Evolutionary conservation across 1,284 basidiomycete genomes (phyloP).

Genomic region (Pyrrhoderma noxium): DNA sequence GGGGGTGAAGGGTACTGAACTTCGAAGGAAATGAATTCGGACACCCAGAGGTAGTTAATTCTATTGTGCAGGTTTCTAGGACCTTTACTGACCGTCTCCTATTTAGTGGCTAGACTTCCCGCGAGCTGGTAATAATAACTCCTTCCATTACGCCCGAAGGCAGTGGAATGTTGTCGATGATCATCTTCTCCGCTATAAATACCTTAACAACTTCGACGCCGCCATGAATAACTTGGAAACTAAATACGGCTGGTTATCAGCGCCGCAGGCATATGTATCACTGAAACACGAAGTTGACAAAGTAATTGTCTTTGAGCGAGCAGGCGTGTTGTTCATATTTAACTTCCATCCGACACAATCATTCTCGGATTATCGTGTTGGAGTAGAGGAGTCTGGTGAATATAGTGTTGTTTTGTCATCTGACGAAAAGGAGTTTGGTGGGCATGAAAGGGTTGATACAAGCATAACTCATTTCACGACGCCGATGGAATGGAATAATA

Average conservation of each 20-base stretch:
- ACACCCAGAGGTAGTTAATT: constrained; percentile 73
- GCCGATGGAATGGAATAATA: constrained; percentile 84
- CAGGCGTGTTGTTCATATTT: constrained; percentile 89
- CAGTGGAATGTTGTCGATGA: constrained; percentile 97
- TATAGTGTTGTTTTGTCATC: constrained; percentile 78
- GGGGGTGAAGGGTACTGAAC: constrained; percentile 97
- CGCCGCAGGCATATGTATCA: constrained; percentile 82
- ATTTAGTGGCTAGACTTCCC: constrained; percentile 96
- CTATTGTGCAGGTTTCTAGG: background rate
- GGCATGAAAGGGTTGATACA: constrained; percentile 75
- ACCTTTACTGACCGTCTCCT: background rate
- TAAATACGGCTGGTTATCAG: constrained; percentile 77
- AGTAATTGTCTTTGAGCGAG: constrained; percentile 90
- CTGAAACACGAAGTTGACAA: constrained; percentile 92
- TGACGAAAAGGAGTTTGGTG: constrained; percentile 85
- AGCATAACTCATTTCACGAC: constrained; percentile 74
- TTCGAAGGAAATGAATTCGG: constrained; percentile 99
- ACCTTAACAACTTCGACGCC: constrained; percentile 87
- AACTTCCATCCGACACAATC: constrained; percentile 90
- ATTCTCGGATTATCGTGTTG: constrained; percentile 90
- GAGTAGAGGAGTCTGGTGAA: constrained; percentile 81
- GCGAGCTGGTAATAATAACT: constrained; percentile 89
- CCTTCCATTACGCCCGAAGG: constrained; percentile 91
- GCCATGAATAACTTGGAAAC: constrained; percentile 89
- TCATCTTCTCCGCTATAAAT: constrained; percentile 77